Percentiles rank a stretch among this genome's conserved stretches.
Conservation (phyloP, 1,139 yeast genomes). For the Magnusiomyces ingens region DNA sequence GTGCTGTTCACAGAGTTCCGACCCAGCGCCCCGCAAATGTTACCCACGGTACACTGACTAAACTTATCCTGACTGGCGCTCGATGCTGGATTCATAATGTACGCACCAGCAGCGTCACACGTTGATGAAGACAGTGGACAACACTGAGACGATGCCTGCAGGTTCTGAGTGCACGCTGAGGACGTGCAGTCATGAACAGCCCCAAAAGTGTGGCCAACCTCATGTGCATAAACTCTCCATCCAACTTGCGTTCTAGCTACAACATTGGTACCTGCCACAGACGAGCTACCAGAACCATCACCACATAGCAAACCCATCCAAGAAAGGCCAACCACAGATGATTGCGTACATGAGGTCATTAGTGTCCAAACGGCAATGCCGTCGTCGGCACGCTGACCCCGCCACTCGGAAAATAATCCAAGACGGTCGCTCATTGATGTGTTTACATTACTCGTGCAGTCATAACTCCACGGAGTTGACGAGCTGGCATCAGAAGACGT, state of each 20-base stretch:
- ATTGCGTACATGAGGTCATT: conserved; percentile 33
- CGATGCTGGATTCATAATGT: conserved; percentile 36
- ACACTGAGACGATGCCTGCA: conserved; percentile 29
- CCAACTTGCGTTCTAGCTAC: conserved; percentile 32
- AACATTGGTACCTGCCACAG: conserved; percentile 34
- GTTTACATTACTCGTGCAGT: conserved; percentile 22
- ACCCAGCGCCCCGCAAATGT: conserved; percentile 32
- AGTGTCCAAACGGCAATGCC: conserved; percentile 36
- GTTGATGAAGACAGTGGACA: conserved; percentile 30
- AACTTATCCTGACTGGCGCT: conserved; percentile 29
- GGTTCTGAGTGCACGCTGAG: conserved; percentile 30
- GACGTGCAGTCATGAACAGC: conserved; percentile 39
- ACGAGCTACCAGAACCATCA: conserved; percentile 18
- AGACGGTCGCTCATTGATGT: conserved; percentile 30
- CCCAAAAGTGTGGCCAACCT: conserved; percentile 39
- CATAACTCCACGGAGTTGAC: conserved; percentile 29
- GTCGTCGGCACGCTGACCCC: conserved; percentile 29
- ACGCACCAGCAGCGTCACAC: conserved; percentile 33
- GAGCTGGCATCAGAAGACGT: conserved; percentile 24
- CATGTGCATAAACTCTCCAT: conserved; percentile 38
- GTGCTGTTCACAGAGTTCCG: conserved; percentile 30
- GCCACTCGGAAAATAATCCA: conserved; percentile 31
- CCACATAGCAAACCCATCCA: conserved; percentile 37
- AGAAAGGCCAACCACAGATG: conserved; percentile 35
- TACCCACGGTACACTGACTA: conserved; percentile 35